Evolutionary conservation across 192 early-diverging fungal genomes (phyloP), one percentile per base, ranked within the genome.

Genomic region (Backusella sp.): DNA sequence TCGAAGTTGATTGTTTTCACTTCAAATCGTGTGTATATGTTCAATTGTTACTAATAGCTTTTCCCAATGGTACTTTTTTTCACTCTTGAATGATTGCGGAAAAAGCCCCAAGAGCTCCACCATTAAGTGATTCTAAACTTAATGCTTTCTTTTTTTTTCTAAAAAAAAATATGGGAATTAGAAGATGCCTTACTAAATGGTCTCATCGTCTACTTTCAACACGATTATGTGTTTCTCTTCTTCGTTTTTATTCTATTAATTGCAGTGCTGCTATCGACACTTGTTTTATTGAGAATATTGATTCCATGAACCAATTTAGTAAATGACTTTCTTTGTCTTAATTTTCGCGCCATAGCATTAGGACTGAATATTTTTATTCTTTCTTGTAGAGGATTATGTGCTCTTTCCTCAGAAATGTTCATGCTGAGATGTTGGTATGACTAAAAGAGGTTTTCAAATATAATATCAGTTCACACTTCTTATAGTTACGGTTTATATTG

Each of bases 211-310:
- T 83, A 11, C 91, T 82, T 79, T 93, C 92, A 17, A 92, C 90
- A 71, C 86, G 86, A 76, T 91, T 93, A 76, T 93, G 92, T 37
- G 87, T 91, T 80, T 91, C 92, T 76, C 89, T 85, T 34, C 92
- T 84, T 19, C 88, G 83, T 77, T 32, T 89, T 87, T 68, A 93
- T 83, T 66, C 88, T 85, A 81, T 90, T 88, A 41, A 90, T 86
- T 15, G 87, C 89, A 0, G 88, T 92, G 66, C 89, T 86, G 59
- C 88, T 88, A 75, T 93, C 91, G 23, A 91, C 78, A 67, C 89
- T 91, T 73, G 88, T 88, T 65, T 86, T 85, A 73, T 91, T 93
- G 72, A 93, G 85, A 75, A 93, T 91, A 72, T 93, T 93, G 65
- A 93, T 87, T 5, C 92, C 92, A 80, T 88, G 89, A 21, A 93